Percentiles rank a stretch among this genome's conserved stretches.
These are phyloP conservation scores for Candida verbasci DNA, from an alignment of 805 yeast genomes.

Conservation along the genomic window DNA sequence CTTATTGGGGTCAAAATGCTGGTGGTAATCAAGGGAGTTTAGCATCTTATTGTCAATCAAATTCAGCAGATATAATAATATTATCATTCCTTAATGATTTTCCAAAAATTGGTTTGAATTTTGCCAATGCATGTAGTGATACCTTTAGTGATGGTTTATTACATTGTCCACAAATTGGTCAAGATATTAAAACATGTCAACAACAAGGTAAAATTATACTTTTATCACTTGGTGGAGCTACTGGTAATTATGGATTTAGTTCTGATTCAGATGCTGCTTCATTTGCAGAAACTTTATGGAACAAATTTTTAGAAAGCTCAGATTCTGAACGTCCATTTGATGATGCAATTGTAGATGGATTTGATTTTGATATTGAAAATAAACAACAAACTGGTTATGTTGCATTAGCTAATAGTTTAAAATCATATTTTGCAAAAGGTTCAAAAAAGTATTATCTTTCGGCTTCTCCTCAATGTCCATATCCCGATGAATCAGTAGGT, in stretches of 20 bases:
- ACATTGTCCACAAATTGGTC: slow-evolving; percentile 34
- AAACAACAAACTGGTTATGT: slow-evolving; percentile 18
- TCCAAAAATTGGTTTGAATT: slow-evolving; percentile 28
- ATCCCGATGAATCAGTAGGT: slow-evolving; percentile 64
- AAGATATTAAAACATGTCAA: slow-evolving; percentile 73
- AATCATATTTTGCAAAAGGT: slow-evolving; percentile 13
- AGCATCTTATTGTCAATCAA: slow-evolving; percentile 53
- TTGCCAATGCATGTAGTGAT: slow-evolving; percentile 16
- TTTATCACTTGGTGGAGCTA: slow-evolving; percentile 55
- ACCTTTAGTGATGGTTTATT: slow-evolving; percentile 37
- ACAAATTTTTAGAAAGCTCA: slow-evolving; percentile 25
- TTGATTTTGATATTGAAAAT: slow-evolving; percentile 31
- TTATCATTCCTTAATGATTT: slow-evolving; percentile 64
- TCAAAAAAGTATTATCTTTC: slow-evolving; percentile 63
- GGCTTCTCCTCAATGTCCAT: slow-evolving; percentile 91
- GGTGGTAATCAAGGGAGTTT: slow-evolving; percentile 30
- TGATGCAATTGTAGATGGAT: slow-evolving; percentile 29
- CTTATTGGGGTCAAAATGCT: slow-evolving; percentile 80
- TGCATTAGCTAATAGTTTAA: slow-evolving; percentile 26
- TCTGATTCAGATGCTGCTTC: slow-evolving; percentile 50
- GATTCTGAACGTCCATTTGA: slow-evolving; percentile 21
- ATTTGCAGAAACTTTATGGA: slow-evolving; percentile 40
- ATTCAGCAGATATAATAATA: slow-evolving; percentile 63
- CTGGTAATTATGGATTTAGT: slow-evolving; percentile 44
- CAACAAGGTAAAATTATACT: slow-evolving; percentile 65